Evolutionary conservation across 2,329 filamentous ascomycete species (phyloP).

Genomic region (Blastomyces emzantsi): DNA sequence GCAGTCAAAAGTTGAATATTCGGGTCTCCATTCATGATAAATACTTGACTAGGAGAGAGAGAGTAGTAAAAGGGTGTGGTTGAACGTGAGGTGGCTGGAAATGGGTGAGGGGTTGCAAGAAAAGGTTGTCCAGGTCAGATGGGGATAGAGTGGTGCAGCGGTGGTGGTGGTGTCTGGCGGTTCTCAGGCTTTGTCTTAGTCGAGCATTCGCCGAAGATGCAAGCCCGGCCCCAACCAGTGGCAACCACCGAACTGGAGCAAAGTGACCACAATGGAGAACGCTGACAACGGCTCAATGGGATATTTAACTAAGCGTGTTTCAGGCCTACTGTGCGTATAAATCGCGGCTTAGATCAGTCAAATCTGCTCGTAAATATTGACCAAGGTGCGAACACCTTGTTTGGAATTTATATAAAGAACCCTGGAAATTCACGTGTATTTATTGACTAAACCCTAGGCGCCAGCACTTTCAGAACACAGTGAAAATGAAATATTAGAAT

Average conservation of each 20-base stretch:
- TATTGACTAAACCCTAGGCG: background rate
- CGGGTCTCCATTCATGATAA: constrained; percentile 30
- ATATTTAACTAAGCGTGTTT: background rate
- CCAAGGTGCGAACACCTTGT: background rate
- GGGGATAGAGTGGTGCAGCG: background rate
- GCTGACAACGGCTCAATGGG: background rate
- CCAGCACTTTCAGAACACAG: constrained; percentile 10
- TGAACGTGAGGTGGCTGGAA: background rate
- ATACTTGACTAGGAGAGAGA: background rate
- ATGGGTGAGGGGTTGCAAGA: background rate
- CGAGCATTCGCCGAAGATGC: background rate
- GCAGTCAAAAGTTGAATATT: constrained; percentile 30
- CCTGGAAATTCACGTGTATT: background rate
- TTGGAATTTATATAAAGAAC: background rate
- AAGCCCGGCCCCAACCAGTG: background rate
- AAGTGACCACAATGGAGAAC: background rate
- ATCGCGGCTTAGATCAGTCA: background rate
- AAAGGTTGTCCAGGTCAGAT: background rate
- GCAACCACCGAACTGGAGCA: background rate
- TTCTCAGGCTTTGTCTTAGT: background rate
- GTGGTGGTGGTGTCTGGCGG: background rate
- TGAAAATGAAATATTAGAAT: constrained; percentile 19
- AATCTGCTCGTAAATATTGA: background rate
- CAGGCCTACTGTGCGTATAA: background rate
- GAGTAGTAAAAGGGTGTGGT: background rate